Base-by-base conservation (phyloP, 345 rosid species). In the Lumnitzera littorea region DNA sequence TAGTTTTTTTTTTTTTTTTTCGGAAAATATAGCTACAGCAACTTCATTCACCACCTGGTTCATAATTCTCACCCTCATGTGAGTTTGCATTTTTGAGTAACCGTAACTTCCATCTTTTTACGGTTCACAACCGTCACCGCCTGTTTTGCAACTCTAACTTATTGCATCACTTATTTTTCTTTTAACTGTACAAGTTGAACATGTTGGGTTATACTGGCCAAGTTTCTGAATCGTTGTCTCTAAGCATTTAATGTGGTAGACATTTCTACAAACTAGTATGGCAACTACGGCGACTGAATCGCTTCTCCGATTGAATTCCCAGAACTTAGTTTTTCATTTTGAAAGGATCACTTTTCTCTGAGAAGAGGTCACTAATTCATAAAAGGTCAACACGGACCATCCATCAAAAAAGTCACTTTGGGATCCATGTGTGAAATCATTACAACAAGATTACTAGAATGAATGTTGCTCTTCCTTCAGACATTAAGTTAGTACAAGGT, bases 341-440 rank as follows among this genome's bases (percentile, higher is more conserved):
- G 96, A 74, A 87, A 92, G 52, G 98, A 92, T 95, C 97, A 89
- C 75, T 96, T 85, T 65, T 83, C 90, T 87, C 66, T 87, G 98
- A 46, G 96, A 89, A 69, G 88, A 80, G 23, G 96, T 88, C 54
- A 89, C 90, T n/a, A 87, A 91, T 83, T 89, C 98, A 51, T 96
- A 82, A 62, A 92, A 92, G 47, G 91, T 80, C 57, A 80, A 80
- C 83, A 89, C 67, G 50, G 98, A 92, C 96, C 96, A 92, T 61
- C 91, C 91, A 74, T 92, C 96, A 49, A 94, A 89, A 71, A 87
- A 91, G 46, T 86, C 91, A 50, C 91, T 84, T 36, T 74, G 76
- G 47, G 98, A 89, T 67, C 85, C 96, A 62, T 72, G 61, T 65
- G 82, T 84, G 55, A 85, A 80, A 62, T 84, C 95, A 59, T 82